A percentile compares a stretch with the other conserved stretches of the same genome.
Evolutionary conservation across 768 basidiomycete species (phyloP).

Genomic region (Tricholoma bakamatsutake): DNA sequence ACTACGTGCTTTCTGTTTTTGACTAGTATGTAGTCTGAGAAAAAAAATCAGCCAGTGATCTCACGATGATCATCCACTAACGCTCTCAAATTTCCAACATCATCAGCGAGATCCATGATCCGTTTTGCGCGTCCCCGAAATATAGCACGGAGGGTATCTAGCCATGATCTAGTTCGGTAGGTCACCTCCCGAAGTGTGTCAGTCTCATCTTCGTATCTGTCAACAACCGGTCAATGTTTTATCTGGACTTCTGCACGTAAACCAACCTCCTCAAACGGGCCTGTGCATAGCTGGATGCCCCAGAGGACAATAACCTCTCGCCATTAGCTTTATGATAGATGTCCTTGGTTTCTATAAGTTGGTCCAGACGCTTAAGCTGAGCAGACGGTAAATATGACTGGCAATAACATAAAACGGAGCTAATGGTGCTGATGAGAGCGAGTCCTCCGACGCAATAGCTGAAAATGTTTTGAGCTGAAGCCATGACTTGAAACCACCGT

Average conservation of each 20-base stretch:
- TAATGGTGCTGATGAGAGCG: slow-evolving; percentile 3
- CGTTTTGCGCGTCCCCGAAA: neutral
- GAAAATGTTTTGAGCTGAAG: slow-evolving; percentile 4
- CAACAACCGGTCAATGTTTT: neutral
- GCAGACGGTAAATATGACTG: neutral
- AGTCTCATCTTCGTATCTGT: neutral
- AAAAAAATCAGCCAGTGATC: neutral
- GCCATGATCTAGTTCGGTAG: neutral
- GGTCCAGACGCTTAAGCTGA: slow-evolving; percentile 1
- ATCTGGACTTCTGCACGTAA: no score
- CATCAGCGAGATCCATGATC: neutral
- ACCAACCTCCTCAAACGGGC: neutral
- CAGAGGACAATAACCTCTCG: neutral
- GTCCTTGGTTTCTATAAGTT: neutral
- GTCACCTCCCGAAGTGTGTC: neutral
- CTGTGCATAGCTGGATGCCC: neutral
- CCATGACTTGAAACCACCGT: no score
- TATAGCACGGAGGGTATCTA: neutral
- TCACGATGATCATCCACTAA: neutral
- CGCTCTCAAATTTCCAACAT: neutral
- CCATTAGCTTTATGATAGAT: neutral
- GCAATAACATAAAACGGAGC: neutral
- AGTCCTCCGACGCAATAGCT: slow-evolving; percentile 7
- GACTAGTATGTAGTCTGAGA: neutral
- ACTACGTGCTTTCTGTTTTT: neutral